Conservation (phyloP, 139 green algal species). For the Trebouxia sp. region DNA sequence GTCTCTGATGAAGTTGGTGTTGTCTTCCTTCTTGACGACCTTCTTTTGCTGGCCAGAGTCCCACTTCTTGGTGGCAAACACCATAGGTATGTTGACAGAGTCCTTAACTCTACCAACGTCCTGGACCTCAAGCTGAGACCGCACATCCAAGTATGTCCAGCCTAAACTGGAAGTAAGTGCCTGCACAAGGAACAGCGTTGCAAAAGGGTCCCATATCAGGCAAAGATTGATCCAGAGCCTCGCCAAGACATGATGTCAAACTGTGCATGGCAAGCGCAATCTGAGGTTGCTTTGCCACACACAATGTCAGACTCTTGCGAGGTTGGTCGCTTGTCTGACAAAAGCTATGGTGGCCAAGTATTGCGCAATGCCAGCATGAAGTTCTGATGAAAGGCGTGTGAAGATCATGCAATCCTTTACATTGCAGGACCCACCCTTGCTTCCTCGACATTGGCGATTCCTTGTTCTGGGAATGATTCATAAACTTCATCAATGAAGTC, state of each 20-base stretch:
- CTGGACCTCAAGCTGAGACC: constrained; percentile 66
- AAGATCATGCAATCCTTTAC: too few species aligned
- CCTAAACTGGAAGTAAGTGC: constrained; percentile 60
- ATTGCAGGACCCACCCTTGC: constrained; percentile 56
- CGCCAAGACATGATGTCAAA: not conserved
- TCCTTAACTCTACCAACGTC: constrained; percentile 69
- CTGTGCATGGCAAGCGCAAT: not conserved
- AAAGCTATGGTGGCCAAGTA: too few species aligned
- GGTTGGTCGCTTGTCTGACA: too few species aligned
- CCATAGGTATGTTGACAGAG: constrained; percentile 67
- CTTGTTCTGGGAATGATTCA: constrained; percentile 67
- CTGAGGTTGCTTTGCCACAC: too few species aligned
- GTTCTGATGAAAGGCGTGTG: too few species aligned
- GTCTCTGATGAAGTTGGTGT: not conserved
- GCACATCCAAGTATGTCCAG: constrained; percentile 82
- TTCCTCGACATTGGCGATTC: constrained; percentile 73
- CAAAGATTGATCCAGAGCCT: too few species aligned
- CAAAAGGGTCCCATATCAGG: not conserved
- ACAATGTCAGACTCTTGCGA: too few species aligned
- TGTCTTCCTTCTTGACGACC: constrained; percentile 42
- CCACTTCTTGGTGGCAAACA: constrained; percentile 46
- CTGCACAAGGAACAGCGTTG: constrained; percentile 33
- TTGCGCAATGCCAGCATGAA: too few species aligned
- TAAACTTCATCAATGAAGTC: constrained; percentile 36
- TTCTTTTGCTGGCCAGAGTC: constrained; percentile 53